A percentile compares a stretch with the other conserved stretches of the same genome.
phyloP scores from a whole-genome alignment of 331 rosid species.

The Erythrophleum ivorense region DNA sequence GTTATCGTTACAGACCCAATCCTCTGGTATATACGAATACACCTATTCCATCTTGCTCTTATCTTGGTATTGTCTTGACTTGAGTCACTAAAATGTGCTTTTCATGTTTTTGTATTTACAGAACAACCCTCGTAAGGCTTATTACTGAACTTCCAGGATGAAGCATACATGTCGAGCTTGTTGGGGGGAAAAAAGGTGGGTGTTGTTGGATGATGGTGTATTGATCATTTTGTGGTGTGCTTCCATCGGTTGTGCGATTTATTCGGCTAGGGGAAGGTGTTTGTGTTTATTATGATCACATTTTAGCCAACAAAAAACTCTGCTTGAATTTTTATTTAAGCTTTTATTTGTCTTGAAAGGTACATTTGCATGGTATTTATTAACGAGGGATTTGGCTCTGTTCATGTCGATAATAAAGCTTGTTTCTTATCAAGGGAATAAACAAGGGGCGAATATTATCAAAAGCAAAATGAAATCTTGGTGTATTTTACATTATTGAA shows the following conservation, averaged over 20 bases:
- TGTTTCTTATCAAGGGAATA: not conserved
- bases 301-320: slow-evolving; percentile 23
- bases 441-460: not conserved
- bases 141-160: slow-evolving; percentile 53
- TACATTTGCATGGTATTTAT: not conserved
- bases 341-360: slow-evolving; percentile 10
- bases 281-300: slow-evolving; percentile 9
- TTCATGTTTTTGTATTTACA: slow-evolving; percentile 32
- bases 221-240: slow-evolving; percentile 32
- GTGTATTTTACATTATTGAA: not conserved
- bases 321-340: not conserved
- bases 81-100: slow-evolving; percentile 2
- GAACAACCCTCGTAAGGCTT: slow-evolving; percentile 98
- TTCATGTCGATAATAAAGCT: not conserved
- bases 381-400: not conserved
- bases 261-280: not conserved
- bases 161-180: slow-evolving; percentile 19
- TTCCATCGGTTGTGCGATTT: not conserved
- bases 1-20: slow-evolving; percentile 93
- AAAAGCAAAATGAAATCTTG: not conserved
- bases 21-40: slow-evolving; percentile 69
- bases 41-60: not conserved
- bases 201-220: not conserved
- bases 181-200: not conserved
- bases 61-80: not conserved